Conservation (phyloP, 2,329 filamentous ascomycete species). For the Hypoxylon sp. region DNA sequence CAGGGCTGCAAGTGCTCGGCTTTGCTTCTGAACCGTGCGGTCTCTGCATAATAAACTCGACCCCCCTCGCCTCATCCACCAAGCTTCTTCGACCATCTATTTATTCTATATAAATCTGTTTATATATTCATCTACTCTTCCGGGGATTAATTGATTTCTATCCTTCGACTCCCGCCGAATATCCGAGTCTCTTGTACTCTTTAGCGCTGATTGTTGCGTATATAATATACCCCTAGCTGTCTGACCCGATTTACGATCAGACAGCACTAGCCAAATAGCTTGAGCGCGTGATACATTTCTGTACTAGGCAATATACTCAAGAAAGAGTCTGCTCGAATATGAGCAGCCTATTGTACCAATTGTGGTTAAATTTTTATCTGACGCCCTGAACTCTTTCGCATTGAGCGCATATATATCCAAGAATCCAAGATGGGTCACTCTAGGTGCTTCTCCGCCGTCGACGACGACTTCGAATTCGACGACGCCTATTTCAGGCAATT, state of each 20-base stretch:
- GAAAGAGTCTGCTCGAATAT: conserved; percentile 46
- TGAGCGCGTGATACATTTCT: conserved; percentile 48
- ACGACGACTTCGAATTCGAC: conserved; percentile 65
- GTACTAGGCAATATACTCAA: conserved; percentile 35
- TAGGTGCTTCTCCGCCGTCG: conserved; percentile 55
- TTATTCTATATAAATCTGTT: conserved; percentile 44
- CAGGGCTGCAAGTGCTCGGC: conserved; percentile 44
- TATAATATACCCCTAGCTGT: conserved; percentile 38
- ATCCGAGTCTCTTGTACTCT: conserved; percentile 35
- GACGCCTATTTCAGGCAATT: conserved; percentile 70
- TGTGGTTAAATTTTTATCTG: conserved; percentile 42
- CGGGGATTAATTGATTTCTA: conserved; percentile 47
- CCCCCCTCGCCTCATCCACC: conserved; percentile 43
- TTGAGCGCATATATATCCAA: conserved; percentile 37
- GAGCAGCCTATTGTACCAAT: conserved; percentile 45
- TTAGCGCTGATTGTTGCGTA: conserved; percentile 40
- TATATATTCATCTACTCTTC: conserved; percentile 42
- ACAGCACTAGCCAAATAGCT: conserved; percentile 37
- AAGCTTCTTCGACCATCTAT: conserved; percentile 38
- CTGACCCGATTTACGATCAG: conserved; percentile 24
- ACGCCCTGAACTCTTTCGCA: conserved; percentile 44
- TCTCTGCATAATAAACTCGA: conserved; percentile 49
- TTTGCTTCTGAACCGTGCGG: conserved; percentile 47
- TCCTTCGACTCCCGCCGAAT: conserved; percentile 38
- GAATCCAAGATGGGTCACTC: conserved; percentile 55